Evolutionary conservation across 352 stramenopile genomes (phyloP), one percentile per base, ranked within the genome.

Genomic region (Phytopythium vexans): DNA sequence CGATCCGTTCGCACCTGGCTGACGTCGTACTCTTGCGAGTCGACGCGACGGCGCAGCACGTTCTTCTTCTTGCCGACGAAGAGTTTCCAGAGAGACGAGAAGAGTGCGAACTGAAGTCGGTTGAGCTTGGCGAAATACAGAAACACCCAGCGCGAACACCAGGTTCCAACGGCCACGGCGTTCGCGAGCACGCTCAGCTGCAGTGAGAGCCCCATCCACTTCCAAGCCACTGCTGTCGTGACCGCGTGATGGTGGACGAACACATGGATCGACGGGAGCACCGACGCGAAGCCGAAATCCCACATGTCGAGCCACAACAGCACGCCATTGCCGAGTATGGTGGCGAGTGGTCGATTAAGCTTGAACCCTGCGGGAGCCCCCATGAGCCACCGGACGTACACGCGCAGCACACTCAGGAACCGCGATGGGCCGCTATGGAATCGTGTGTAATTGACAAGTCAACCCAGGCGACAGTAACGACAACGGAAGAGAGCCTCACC

Each of bases 1-100:
- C 21, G 21, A 27, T 27, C 21, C 1, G 21, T 2, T 41, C 56
- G 8, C 48, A 85, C 74, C 70, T 97, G 85, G 49, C 84, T 91
- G 10, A 95, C 81, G 72, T 98, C 95, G 62, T 98, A 98, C 54
- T 97, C 73, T 64, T 95, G 96, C 36, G 92, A 92, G 62, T 98
- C 95, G 6, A 97, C 94, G 46, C 95, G 89, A 38, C 92, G 78
- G 12, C 93, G 82, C 27, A 98, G 54, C 9, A 97, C 68, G 49
- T 98, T 98, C 21, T 88, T 84, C 62, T 98, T 98, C 64, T 96
- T 97, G 16, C 95, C 95, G 38, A 96, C 66, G 60, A 98, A 98
- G 1, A 98, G 70, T 43, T 93, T 87, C 82, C 90, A 98, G 0
- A 97, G 66, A 16, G 89, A 92, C 41, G 80, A 82, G 44, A 98